phyloP scores from a whole-genome alignment of 1,139 yeast genomes.

The Pichia sp. region DNA sequence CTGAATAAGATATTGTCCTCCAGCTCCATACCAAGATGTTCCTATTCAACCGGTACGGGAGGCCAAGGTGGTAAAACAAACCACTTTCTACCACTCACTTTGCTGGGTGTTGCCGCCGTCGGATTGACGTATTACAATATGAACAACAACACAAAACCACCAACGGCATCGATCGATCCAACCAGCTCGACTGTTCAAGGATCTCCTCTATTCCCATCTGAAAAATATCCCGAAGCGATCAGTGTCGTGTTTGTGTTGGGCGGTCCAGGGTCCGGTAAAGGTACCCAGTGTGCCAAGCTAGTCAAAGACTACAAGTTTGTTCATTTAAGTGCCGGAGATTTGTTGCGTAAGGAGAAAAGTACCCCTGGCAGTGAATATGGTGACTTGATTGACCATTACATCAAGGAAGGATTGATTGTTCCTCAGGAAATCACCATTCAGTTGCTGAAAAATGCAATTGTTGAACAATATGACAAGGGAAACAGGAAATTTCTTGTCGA shows the following conservation, averaged over 20 bases:
- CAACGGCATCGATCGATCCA: constrained; percentile 32
- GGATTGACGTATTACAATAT: constrained; percentile 30
- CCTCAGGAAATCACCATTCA: constrained; percentile 95
- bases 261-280: constrained; percentile 92
- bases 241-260: constrained; percentile 86
- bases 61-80: constrained; percentile 14
- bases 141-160: constrained; percentile 28
- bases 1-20: background rate
- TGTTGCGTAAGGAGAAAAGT: constrained; percentile 84
- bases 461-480: constrained; percentile 49
- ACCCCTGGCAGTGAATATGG: constrained; percentile 84
- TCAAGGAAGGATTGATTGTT: constrained; percentile 84
- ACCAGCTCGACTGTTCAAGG: constrained; percentile 6
- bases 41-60: constrained; percentile 9
- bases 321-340: constrained; percentile 92
- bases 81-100: constrained; percentile 26
- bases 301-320: constrained; percentile 78
- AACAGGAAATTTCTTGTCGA: constrained; percentile 70
- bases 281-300: constrained; percentile 87
- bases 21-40: background rate
- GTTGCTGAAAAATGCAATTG: constrained; percentile 73
- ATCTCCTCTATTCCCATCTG: constrained; percentile 12
- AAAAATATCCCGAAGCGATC: constrained; percentile 31
- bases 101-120: constrained; percentile 27
- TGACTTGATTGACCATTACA: constrained; percentile 74